Evolutionary conservation across 345 rosid genomes (phyloP).

Genomic region (Murraya koenigii): DNA sequence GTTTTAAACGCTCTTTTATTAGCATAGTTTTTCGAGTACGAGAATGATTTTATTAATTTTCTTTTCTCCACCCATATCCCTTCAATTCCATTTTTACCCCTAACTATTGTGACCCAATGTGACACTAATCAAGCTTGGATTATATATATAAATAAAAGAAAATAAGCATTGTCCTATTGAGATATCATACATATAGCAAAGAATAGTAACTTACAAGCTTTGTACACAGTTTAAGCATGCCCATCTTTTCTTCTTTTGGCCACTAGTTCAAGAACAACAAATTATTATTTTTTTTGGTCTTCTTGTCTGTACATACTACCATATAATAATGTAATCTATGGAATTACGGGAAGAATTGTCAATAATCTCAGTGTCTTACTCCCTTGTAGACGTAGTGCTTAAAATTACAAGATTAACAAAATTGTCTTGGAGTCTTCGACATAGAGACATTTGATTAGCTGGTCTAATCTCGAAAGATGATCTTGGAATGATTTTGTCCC

Average conservation of each 20-base stretch:
- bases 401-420: neutral
- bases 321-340: too few relatives aligned
- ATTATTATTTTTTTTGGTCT: too few relatives aligned
- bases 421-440: neutral
- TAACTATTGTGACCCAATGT: neutral
- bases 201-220: neutral
- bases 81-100: neutral
- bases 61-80: neutral
- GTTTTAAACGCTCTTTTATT: constrained; percentile 40
- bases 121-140: neutral
- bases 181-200: neutral
- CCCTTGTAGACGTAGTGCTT: neutral
- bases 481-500: neutral
- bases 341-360: too few relatives aligned
- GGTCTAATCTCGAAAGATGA: neutral
- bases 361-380: neutral
- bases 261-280: too few relatives aligned
- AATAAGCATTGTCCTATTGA: too few relatives aligned
- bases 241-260: too few relatives aligned
- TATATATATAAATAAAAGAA: too few relatives aligned
- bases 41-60: constrained; percentile 29
- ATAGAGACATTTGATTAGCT: neutral
- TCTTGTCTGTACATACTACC: too few relatives aligned
- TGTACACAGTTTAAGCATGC: neutral
- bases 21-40: constrained; percentile 11